Conservation (phyloP, 805 yeast genomes). For the Myxozyma nipponensis region DNA sequence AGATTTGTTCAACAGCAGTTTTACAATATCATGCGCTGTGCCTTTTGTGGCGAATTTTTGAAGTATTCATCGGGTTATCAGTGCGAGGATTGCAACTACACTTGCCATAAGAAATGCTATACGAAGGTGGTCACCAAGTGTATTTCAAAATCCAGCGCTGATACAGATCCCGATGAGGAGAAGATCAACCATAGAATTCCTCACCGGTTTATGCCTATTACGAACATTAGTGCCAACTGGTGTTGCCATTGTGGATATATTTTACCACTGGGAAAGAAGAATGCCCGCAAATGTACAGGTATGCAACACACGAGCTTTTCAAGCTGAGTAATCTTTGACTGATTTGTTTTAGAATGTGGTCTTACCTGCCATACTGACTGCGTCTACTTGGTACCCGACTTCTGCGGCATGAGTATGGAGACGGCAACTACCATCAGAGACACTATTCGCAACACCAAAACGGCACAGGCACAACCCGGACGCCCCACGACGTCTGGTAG, state of each 20-base stretch:
- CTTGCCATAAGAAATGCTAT: constrained; percentile 76
- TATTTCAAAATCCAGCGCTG: constrained; percentile 67
- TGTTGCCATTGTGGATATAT: constrained; percentile 99
- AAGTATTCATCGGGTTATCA: constrained; percentile 73
- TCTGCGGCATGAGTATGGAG: constrained; percentile 98
- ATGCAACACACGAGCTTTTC: not conserved
- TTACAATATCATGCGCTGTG: constrained; percentile 95
- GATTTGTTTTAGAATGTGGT: constrained; percentile 63
- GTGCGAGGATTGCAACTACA: constrained; percentile 73
- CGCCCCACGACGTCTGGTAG: not conserved
- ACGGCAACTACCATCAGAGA: constrained; percentile 85
- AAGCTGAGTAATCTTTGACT: not conserved
- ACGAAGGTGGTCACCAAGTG: constrained; percentile 77
- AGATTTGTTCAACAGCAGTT: constrained; percentile 93
- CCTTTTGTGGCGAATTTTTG: constrained; percentile 92
- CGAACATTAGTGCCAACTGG: constrained; percentile 97
- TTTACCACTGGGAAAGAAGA: constrained; percentile 90
- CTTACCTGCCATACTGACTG: constrained; percentile 92
- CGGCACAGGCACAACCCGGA: not conserved
- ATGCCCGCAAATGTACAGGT: constrained; percentile 59
- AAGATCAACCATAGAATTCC: constrained; percentile 95
- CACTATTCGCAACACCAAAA: constrained; percentile 45
- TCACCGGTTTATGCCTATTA: constrained; percentile 87
- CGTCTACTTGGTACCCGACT: constrained; percentile 92
- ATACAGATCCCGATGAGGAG: constrained; percentile 62